Conservation (phyloP, 2,329 filamentous ascomycete species). For the Phialocephala subalpina region DNA sequence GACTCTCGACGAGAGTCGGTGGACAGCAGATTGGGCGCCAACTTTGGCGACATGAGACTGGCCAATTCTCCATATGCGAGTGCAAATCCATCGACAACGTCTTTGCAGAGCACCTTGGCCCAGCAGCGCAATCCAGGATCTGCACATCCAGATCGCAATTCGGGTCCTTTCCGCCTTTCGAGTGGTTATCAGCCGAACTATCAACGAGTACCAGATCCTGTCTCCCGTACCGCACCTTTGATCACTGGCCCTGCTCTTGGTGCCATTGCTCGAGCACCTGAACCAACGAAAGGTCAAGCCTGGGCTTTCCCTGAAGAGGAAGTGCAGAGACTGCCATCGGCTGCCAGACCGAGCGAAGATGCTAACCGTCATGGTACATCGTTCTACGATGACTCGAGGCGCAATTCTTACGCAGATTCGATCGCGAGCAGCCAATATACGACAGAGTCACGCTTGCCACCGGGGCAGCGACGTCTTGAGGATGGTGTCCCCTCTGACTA, state of each 20-base stretch:
- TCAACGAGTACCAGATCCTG: constrained; percentile 50
- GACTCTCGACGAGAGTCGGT: constrained; percentile 77
- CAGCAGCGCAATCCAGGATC: constrained; percentile 68
- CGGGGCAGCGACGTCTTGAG: constrained; percentile 76
- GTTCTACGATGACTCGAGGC: constrained; percentile 65
- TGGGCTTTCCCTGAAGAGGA: constrained; percentile 85
- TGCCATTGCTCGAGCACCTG: constrained; percentile 74
- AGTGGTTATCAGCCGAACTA: constrained; percentile 68
- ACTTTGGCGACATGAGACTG: constrained; percentile 74
- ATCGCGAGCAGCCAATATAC: constrained; percentile 83
- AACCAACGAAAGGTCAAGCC: constrained; percentile 82
- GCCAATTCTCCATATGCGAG: constrained; percentile 77
- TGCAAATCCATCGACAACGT: constrained; percentile 79
- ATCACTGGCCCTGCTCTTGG: constrained; percentile 76
- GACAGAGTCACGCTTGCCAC: constrained; percentile 74
- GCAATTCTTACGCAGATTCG: constrained; percentile 80
- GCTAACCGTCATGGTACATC: constrained; percentile 43
- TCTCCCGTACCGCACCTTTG: constrained; percentile 72
- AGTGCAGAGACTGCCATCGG: constrained; percentile 59
- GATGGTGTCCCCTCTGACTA: constrained; percentile 59
- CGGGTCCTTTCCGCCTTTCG: constrained; percentile 64
- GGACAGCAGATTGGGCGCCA: constrained; percentile 79
- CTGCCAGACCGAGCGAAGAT: constrained; percentile 56
- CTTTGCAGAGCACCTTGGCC: constrained; percentile 75
- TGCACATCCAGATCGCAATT: constrained; percentile 52